Evolutionary conservation across 495 filamentous ascomycete species (phyloP).

Genomic region (Aspergillus carlsbadensis): DNA sequence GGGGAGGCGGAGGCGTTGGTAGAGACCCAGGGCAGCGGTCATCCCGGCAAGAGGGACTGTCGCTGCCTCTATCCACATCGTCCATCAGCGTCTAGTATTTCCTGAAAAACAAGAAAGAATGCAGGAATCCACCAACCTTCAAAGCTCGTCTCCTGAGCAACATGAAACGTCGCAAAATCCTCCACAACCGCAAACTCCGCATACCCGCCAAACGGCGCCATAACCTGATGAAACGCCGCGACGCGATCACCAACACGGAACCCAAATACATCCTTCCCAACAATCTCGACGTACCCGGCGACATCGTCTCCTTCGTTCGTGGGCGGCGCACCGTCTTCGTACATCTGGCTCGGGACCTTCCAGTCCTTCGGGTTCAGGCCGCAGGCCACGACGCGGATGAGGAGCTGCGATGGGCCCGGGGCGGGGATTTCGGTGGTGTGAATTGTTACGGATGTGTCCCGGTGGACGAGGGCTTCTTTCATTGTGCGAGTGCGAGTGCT

Average conservation of each 20-base stretch:
- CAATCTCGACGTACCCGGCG: constrained; percentile 62
- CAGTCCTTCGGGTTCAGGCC: constrained; percentile 82
- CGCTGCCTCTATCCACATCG: no score
- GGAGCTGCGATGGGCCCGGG: constrained; percentile 59
- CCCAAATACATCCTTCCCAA: constrained; percentile 59
- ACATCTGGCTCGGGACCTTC: constrained; percentile 51
- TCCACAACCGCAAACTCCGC: constrained; percentile 70
- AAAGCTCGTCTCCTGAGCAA: constrained; percentile 53
- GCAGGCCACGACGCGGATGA: constrained; percentile 67
- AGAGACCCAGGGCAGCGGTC: constrained; percentile 17
- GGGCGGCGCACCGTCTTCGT: constrained; percentile 2
- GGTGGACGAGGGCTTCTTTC: constrained; percentile 66
- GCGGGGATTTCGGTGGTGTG: constrained; percentile 63
- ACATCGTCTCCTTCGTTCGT: constrained; percentile 70
- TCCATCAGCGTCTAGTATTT: no score
- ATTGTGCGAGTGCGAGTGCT: no score
- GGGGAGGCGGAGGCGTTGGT: constrained; percentile 57
- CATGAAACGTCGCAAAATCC: constrained; percentile 66
- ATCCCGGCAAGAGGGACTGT: no score
- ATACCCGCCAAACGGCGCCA: constrained; percentile 55
- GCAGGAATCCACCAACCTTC: no score
- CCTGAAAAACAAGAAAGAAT: no score
- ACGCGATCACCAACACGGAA: constrained; percentile 70
- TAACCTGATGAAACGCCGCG: constrained; percentile 66
- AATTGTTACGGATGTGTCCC: constrained; percentile 57